These are phyloP conservation scores for Pyrenophora tritici-repentis DNA, from an alignment of 2,329 filamentous ascomycete species.

Conservation along the genomic window DNA sequence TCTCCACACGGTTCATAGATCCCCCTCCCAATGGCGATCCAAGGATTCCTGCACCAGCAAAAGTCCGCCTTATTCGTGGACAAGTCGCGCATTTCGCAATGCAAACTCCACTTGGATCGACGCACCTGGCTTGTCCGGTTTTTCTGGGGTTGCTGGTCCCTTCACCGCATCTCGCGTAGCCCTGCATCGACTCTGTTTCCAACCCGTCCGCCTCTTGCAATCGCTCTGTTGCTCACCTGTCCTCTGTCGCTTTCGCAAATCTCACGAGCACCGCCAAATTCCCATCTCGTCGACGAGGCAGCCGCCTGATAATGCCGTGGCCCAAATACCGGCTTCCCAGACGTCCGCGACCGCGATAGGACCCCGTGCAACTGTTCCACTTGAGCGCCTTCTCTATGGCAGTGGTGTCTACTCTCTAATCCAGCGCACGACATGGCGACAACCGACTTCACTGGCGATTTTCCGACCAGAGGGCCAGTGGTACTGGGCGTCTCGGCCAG, in stretches of 20 bases:
- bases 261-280: background rate
- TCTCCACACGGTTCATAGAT: constrained; percentile 22
- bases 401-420: constrained; percentile 11
- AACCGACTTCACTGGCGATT: constrained; percentile 20
- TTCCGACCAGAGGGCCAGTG: constrained; percentile 36
- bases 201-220: constrained; percentile 10
- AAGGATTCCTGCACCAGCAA: constrained; percentile 15
- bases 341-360: constrained; percentile 34
- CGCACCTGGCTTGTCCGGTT: constrained; percentile 24
- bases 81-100: constrained; percentile 20
- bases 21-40: constrained; percentile 21
- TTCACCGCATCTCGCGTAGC: constrained; percentile 22
- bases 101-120: constrained; percentile 23
- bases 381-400: constrained; percentile 5
- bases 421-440: constrained; percentile 35
- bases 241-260: background rate
- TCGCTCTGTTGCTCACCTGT: background rate
- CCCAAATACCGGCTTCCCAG: constrained; percentile 22
- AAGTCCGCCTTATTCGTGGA: constrained; percentile 17
- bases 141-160: constrained; percentile 27
- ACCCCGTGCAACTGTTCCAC: constrained; percentile 1
- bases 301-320: constrained; percentile 32
- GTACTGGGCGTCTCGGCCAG: constrained; percentile 73
- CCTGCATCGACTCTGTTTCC: constrained; percentile 2
- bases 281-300: constrained; percentile 8